phyloP scores from a whole-genome alignment of 2,329 filamentous ascomycete species.

The Leptosphaerulina australis region DNA sequence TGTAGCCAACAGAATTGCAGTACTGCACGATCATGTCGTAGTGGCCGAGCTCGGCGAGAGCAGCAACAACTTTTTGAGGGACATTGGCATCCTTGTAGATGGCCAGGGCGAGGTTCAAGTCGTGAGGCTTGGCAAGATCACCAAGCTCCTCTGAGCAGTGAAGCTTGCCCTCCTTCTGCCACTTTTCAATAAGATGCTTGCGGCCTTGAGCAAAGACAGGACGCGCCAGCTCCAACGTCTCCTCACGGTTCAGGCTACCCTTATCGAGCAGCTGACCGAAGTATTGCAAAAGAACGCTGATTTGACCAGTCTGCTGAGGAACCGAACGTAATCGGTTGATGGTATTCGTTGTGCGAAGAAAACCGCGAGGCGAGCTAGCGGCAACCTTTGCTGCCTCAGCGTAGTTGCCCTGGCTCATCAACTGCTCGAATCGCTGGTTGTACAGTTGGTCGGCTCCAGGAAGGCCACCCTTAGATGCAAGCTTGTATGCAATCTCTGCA shows the following conservation, averaged over 20 bases:
- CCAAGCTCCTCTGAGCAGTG: constrained; percentile 96
- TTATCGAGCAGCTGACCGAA: constrained; percentile 98
- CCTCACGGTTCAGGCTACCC: constrained; percentile 87
- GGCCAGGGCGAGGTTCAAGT: constrained; percentile 81
- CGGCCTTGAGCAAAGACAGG: constrained; percentile 92
- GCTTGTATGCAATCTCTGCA: constrained; percentile 89
- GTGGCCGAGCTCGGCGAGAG: constrained; percentile 92
- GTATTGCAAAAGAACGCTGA: constrained; percentile 95
- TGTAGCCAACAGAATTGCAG: constrained; percentile 81
- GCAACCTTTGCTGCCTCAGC: constrained; percentile 92
- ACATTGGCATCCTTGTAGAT: constrained; percentile 93
- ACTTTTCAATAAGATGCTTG: constrained; percentile 96
- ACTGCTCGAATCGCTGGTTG: constrained; percentile 87
- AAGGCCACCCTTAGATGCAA: constrained; percentile 91
- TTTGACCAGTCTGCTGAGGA: constrained; percentile 78
- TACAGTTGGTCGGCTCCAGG: constrained; percentile 95
- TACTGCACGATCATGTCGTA: constrained; percentile 98
- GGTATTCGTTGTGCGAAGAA: constrained; percentile 90
- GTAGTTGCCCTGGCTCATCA: constrained; percentile 80
- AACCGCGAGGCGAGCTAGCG: constrained; percentile 93
- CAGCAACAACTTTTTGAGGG: constrained; percentile 91
- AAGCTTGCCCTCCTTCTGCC: constrained; percentile 94
- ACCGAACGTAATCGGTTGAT: constrained; percentile 95
- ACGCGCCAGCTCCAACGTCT: constrained; percentile 90
- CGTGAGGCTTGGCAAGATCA: constrained; percentile 88